Base-by-base conservation (phyloP, 495 filamentous ascomycete genomes). In the Hypoxylon cercidicola region DNA sequence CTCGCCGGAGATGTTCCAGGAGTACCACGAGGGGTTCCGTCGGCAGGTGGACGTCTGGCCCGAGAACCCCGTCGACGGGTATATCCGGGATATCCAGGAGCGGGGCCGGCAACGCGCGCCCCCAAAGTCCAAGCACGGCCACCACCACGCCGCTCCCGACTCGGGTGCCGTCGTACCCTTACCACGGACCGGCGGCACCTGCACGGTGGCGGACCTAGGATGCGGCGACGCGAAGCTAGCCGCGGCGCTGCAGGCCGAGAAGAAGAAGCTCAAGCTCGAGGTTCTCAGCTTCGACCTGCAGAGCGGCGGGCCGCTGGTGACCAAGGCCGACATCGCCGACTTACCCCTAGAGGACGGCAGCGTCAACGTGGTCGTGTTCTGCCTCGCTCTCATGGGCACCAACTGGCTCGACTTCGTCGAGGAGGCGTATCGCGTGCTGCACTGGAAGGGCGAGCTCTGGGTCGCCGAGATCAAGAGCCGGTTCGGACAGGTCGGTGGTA, bases 351-450 rank as follows among this genome's bases (percentile, higher is more conserved):
- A 78, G 20, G 87, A 93, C 47, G 85, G 84, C 47, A 84, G 81
- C 35, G 88, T 93, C 19, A 92, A 99, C 71, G 82, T 99, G 13
- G 90, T 90, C 7, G 85, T 98, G 52, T 97, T 97, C 80, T 99
- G 95, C 77, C 82, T 99, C 19, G 94, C 94, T 55, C 84, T 99
- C 39, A 99, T 99, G 95, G 95, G 96, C 66, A 98, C 95, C 13
- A 99, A 99, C 77, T 99, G 95, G 92, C 82, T 96, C 18, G 88
- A 90, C 60, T 97, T 97, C 70, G 84, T 98, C 58, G 93, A 97
- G 70, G 95, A 99, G 77, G 93, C 93, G n/a, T 93, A 89, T 76
- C 85, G 95, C 16, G 80, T 98, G 10, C 80, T 98, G 62, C 86
- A 91, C 54, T 95, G 93, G 85, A 91, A 90, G 69, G 95, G 95